Percentiles rank a stretch among this genome's conserved stretches.
Conservation (phyloP, 768 basidiomycete species). For the Amanita thiersii region DNA sequence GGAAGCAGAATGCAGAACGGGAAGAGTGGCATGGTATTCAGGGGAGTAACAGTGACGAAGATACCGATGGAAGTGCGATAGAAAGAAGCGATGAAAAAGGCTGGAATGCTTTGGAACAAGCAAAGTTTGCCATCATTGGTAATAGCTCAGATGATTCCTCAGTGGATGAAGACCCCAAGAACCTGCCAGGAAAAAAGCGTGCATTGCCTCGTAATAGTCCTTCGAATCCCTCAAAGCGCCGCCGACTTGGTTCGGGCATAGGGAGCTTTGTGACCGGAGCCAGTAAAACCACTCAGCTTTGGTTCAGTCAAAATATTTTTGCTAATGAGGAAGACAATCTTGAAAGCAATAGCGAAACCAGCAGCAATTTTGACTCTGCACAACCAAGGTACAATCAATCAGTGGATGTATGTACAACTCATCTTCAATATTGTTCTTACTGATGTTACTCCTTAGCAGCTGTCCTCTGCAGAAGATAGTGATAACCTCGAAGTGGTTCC, state of each 20-base stretch:
- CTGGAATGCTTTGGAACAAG: conserved; percentile 58
- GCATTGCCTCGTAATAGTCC: conserved; percentile 19
- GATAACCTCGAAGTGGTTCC: conserved; percentile 74
- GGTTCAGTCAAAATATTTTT: conserved; percentile 95
- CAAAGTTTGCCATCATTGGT: conserved; percentile 39
- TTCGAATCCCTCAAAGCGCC: conserved; percentile 35
- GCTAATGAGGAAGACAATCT: conserved; percentile 43
- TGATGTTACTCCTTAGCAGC: conserved; percentile 4
- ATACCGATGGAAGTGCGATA: conserved; percentile 28
- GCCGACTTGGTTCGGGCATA: conserved; percentile 42
- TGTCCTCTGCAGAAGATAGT: conserved; percentile 24
- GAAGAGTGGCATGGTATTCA: conserved; percentile 81
- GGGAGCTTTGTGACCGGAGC: conserved; percentile 25
- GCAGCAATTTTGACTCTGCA: too few relatives aligned
- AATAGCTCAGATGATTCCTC: conserved; percentile 47
- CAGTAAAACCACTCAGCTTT: conserved; percentile 67
- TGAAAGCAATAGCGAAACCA: conserved; percentile 22
- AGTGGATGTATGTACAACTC: background rate
- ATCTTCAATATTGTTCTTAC: background rate
- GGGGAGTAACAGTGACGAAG: conserved; percentile 25
- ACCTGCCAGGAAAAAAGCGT: conserved; percentile 32
- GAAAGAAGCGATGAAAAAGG: conserved; percentile 48
- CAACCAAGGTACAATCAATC: conserved; percentile 12
- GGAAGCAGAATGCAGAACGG: conserved; percentile 62
- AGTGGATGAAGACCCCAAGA: conserved; percentile 34